phyloP scores from a whole-genome alignment of 1,284 basidiomycete genomes.

The Ustilago esculenta region DNA sequence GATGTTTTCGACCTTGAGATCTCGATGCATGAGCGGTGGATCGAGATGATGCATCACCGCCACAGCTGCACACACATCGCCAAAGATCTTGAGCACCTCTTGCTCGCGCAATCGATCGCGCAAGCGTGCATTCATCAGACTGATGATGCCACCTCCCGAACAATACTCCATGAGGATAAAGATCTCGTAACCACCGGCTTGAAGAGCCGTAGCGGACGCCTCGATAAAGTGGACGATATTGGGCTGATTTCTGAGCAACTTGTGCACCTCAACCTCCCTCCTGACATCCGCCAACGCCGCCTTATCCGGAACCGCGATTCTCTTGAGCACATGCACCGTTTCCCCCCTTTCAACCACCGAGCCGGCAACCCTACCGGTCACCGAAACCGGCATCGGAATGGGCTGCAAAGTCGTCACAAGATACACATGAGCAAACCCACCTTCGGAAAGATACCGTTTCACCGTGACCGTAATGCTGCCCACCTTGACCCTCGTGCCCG shows the following conservation, averaged over 20 bases:
- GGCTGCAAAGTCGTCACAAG: constrained; percentile 86
- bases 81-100: constrained; percentile 95
- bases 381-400: constrained; percentile 69
- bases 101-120: constrained; percentile 90
- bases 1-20: constrained; percentile 96
- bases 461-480: constrained; percentile 88
- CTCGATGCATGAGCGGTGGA: constrained; percentile 90
- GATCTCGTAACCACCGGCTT: constrained; percentile 84
- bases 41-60: constrained; percentile 86
- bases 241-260: constrained; percentile 84
- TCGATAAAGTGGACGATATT: constrained; percentile 94
- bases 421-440: constrained; percentile 98
- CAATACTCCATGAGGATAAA: constrained; percentile 99
- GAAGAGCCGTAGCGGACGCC: constrained; percentile 71
- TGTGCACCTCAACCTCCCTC: constrained; percentile 98
- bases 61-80: constrained; percentile 62
- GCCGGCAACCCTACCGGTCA: constrained; percentile 30
- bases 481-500: constrained; percentile 87
- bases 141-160: constrained; percentile 91
- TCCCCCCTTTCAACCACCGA: constrained; percentile 64
- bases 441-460: constrained; percentile 90
- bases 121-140: constrained; percentile 96
- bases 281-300: constrained; percentile 90
- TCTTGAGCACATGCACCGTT: constrained; percentile 93
- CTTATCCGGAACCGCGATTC: constrained; percentile 92